Percentiles rank a stretch among this genome's conserved stretches.
Conservation (phyloP, 2,329 filamentous ascomycete genomes). For the Fusarium nygamai region DNA sequence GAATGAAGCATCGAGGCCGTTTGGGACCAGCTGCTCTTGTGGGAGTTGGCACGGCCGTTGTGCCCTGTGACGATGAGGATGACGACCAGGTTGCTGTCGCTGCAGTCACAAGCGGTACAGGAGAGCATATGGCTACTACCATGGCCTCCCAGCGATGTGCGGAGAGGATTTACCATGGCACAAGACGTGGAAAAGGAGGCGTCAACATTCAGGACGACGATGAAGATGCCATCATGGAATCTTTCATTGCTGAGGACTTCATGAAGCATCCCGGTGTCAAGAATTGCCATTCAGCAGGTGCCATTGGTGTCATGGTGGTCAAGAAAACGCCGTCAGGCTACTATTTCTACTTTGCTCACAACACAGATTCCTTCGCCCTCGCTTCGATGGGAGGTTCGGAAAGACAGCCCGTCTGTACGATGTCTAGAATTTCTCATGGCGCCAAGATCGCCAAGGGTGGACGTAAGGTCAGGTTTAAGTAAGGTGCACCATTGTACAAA, state of each 20-base stretch:
- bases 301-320: constrained; percentile 89
- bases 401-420: constrained; percentile 78
- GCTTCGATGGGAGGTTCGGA: constrained; percentile 89
- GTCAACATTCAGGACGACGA: constrained; percentile 74
- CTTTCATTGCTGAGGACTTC: constrained; percentile 89
- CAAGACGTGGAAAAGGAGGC: constrained; percentile 68
- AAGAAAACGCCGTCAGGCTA: constrained; percentile 83
- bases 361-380: constrained; percentile 88
- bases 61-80: constrained; percentile 80
- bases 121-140: constrained; percentile 97
- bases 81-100: constrained; percentile 76
- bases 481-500: background rate
- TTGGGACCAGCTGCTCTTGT: constrained; percentile 93
- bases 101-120: constrained; percentile 91
- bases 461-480: constrained; percentile 56
- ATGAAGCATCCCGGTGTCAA: constrained; percentile 89
- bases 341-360: constrained; percentile 93
- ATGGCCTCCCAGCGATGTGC: constrained; percentile 90
- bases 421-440: constrained; percentile 76
- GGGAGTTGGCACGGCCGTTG: constrained; percentile 87
- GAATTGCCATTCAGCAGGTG: constrained; percentile 81
- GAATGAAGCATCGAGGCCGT: constrained; percentile 95
- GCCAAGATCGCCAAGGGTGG: constrained; percentile 66
- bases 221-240: constrained; percentile 77
- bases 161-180: constrained; percentile 81